These are phyloP conservation scores for Clonostachys sp. DNA, from an alignment of 2,329 filamentous ascomycete species.

Conservation along the genomic window DNA sequence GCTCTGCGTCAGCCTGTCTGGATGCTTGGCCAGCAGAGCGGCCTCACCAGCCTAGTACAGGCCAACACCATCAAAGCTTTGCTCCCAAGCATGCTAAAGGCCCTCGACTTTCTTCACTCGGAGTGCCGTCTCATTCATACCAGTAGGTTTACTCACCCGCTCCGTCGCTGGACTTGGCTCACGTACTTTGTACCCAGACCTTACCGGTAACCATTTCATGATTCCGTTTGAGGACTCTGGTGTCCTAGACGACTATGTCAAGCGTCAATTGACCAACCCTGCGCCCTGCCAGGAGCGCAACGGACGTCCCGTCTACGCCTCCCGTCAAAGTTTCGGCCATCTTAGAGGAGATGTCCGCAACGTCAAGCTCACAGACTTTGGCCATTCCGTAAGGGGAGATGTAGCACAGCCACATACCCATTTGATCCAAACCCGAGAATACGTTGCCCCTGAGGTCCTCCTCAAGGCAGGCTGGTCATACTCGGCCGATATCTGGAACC, in stretches of 20 bases:
- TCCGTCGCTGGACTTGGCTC: background rate
- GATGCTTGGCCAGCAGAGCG: conserved; percentile 14
- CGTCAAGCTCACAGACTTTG: conserved; percentile 20
- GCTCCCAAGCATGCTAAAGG: conserved; percentile 26
- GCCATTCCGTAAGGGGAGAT: conserved; percentile 15
- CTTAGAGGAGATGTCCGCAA: conserved; percentile 4
- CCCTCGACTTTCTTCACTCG: conserved; percentile 32
- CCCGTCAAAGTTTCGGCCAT: conserved; percentile 12
- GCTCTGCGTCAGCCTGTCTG: conserved; percentile 15
- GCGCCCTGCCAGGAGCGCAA: conserved; percentile 11
- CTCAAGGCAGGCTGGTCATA: conserved; percentile 20
- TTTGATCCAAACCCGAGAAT: conserved; percentile 19
- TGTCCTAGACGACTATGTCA: conserved; percentile 13
- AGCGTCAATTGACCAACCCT: conserved; percentile 13
- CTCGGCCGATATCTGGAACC: conserved; percentile 21
- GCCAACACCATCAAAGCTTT: conserved; percentile 12
- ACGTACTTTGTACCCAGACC: conserved; percentile 7
- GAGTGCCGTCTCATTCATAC: conserved; percentile 33
- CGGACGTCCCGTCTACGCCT: conserved; percentile 13
- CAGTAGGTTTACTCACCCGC: conserved; percentile 14
- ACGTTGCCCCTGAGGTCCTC: conserved; percentile 20
- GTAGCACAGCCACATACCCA: conserved; percentile 10
- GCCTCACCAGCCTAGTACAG: conserved; percentile 8
- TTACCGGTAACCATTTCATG: conserved; percentile 16
- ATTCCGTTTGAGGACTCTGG: conserved; percentile 13